Evolutionary conservation across 1,284 basidiomycete genomes (phyloP).

Genomic region (Gymnopus androsaceus): DNA sequence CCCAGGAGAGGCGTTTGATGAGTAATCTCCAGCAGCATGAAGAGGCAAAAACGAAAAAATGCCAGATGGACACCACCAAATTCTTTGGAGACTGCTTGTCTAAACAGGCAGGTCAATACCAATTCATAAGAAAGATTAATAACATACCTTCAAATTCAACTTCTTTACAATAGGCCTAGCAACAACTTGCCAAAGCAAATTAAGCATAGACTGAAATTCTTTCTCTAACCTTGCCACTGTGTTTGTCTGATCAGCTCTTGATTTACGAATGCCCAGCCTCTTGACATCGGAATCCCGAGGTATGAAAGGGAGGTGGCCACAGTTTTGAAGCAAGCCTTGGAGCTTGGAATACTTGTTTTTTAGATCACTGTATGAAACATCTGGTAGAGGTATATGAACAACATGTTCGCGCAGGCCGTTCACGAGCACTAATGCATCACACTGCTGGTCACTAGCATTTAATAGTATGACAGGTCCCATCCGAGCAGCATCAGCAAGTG

Average conservation of each 20-base stretch:
- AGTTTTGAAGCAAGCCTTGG: neutral
- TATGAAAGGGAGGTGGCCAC: too few species aligned
- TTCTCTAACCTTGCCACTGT: too few species aligned
- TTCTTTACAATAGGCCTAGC: neutral
- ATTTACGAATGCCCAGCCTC: too few species aligned
- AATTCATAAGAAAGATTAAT: neutral
- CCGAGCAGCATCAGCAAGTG: neutral
- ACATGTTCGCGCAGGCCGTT: neutral
- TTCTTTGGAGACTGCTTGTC: conserved; percentile 18
- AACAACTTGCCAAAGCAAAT: neutral
- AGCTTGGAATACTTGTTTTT: neutral
- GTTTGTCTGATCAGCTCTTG: too few species aligned
- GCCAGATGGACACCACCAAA: conserved; percentile 36
- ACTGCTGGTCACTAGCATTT: neutral
- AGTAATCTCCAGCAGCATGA: conserved; percentile 30
- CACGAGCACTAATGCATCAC: conserved; percentile 6
- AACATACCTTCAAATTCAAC: neutral
- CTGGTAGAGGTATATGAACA: conserved; percentile 9
- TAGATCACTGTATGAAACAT: neutral
- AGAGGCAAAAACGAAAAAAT: conserved; percentile 31
- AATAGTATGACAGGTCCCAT: conserved; percentile 13
- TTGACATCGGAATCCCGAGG: neutral
- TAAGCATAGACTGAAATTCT: neutral
- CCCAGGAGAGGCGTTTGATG: neutral
- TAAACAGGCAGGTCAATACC: too few species aligned